Conservation (phyloP, 1,284 basidiomycete species). For the Apiotrichum veenhuisii region DNA sequence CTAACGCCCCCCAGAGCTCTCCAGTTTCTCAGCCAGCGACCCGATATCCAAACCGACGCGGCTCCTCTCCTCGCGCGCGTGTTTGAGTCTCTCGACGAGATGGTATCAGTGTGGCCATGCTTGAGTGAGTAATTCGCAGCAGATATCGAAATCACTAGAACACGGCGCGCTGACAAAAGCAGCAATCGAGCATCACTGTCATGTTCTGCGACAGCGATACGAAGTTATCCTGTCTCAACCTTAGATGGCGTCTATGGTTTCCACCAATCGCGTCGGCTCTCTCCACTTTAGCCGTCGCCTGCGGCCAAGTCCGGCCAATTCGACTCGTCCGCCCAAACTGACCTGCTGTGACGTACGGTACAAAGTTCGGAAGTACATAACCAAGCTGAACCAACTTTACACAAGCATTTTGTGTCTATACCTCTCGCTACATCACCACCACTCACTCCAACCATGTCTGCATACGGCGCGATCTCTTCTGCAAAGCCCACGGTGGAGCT, state of each 20-base stretch:
- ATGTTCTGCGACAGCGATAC: background rate
- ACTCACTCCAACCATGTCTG: slow-evolving; percentile 27
- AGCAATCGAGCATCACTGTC: slow-evolving; percentile 9
- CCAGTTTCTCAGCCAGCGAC: background rate
- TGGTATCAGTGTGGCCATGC: slow-evolving; percentile 9
- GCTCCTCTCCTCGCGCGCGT: slow-evolving; percentile 4
- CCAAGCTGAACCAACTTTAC: background rate
- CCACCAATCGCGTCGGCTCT: background rate
- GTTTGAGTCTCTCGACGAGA: slow-evolving; percentile 4
- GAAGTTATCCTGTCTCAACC: background rate
- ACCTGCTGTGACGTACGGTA: no score
- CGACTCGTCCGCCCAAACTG: no score
- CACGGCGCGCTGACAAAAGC: background rate
- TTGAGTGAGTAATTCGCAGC: slow-evolving; percentile 10
- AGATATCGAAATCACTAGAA: accelerated
- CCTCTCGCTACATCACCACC: background rate
- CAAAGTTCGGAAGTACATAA: background rate
- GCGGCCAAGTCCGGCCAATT: slow-evolving; percentile 8
- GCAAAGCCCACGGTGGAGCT: slow-evolving; percentile 32
- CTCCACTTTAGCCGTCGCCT: background rate
- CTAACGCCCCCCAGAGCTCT: background rate
- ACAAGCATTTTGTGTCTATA: background rate
- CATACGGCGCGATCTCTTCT: slow-evolving; percentile 54
- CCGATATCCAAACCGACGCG: background rate
- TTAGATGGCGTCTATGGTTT: background rate